Conservation (phyloP, 306 rosid genomes). For the Vicia sativa region DNA sequence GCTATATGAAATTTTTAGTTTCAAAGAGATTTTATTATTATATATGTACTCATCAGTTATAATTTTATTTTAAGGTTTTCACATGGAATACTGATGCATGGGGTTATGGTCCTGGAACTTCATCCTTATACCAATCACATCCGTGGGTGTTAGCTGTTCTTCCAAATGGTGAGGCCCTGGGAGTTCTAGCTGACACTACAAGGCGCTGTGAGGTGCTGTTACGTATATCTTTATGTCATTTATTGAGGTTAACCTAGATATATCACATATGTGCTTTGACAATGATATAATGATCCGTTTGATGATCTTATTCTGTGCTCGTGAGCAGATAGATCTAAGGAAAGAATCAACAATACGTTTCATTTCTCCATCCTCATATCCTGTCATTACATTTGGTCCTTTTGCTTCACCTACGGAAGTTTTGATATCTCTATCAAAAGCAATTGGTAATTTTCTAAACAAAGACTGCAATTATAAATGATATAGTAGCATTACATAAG, state of each 20-base stretch:
- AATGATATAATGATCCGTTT: slow-evolving; percentile 25
- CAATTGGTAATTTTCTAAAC: slow-evolving; percentile 65
- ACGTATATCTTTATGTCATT: slow-evolving; percentile 32
- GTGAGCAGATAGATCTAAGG: slow-evolving; percentile 81
- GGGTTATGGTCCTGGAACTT: slow-evolving; percentile 85
- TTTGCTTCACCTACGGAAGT: slow-evolving; percentile 77
- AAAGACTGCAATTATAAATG: not conserved
- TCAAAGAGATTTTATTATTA: slow-evolving; percentile 15
- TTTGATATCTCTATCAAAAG: slow-evolving; percentile 74
- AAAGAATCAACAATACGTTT: slow-evolving; percentile 68
- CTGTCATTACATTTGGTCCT: slow-evolving; percentile 87
- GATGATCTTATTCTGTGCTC: slow-evolving; percentile 33
- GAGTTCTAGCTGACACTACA: slow-evolving; percentile 88
- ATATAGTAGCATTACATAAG: slow-evolving; percentile 15
- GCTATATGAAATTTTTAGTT: not conserved
- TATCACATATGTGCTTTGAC: slow-evolving; percentile 18
- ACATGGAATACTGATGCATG: slow-evolving; percentile 89
- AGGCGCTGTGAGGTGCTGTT: slow-evolving; percentile 87
- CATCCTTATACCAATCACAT: slow-evolving; percentile 91
- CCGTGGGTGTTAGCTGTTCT: slow-evolving; percentile 97
- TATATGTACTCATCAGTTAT: slow-evolving; percentile 12
- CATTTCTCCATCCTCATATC: slow-evolving; percentile 73
- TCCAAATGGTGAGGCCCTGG: slow-evolving; percentile 87
- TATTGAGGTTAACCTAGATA: slow-evolving; percentile 30
- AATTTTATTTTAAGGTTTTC: slow-evolving; percentile 57